Evolutionary conservation across 352 stramenopile species (phyloP).

Genomic region (Globisporangium emineosum): DNA sequence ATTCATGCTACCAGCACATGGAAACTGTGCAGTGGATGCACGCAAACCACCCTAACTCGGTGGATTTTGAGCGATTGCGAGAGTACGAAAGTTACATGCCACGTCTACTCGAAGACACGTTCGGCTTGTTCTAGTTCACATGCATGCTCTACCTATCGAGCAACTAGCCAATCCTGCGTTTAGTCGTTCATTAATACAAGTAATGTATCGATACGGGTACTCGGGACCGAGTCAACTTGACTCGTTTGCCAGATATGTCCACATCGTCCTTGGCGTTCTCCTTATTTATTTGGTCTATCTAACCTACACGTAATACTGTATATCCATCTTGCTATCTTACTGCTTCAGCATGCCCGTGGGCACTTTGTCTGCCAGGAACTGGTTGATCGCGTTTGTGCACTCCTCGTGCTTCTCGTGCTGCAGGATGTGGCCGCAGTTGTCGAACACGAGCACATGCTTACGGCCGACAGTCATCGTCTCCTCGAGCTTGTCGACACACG

Average conservation of each 20-base stretch:
- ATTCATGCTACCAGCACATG: not conserved
- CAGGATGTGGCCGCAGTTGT: slow-evolving; percentile 65
- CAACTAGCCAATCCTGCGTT: too few relatives aligned
- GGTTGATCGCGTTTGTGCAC: slow-evolving; percentile 60
- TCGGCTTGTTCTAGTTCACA: too few relatives aligned
- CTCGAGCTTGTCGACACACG: slow-evolving; percentile 56
- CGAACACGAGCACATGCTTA: slow-evolving; percentile 44
- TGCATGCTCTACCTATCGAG: too few relatives aligned
- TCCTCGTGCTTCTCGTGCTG: slow-evolving; percentile 64
- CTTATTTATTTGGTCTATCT: not conserved
- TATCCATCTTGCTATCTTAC: not conserved
- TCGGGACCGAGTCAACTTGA: too few relatives aligned
- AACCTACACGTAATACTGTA: not conserved
- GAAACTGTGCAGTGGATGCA: slow-evolving; percentile 4
- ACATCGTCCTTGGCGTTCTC: not conserved
- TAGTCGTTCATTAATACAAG: too few relatives aligned
- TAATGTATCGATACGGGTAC: too few relatives aligned
- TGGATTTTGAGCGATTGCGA: not conserved
- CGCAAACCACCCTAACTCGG: not conserved
- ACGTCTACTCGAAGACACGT: not conserved
- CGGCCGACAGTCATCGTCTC: slow-evolving; percentile 37
- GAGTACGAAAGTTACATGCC: not conserved
- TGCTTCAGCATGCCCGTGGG: not conserved
- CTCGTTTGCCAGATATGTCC: too few relatives aligned
- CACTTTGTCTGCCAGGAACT: slow-evolving; percentile 35